phyloP scores from a whole-genome alignment of 1,139 yeast species.

The Wickerhamomyces sp. region DNA sequence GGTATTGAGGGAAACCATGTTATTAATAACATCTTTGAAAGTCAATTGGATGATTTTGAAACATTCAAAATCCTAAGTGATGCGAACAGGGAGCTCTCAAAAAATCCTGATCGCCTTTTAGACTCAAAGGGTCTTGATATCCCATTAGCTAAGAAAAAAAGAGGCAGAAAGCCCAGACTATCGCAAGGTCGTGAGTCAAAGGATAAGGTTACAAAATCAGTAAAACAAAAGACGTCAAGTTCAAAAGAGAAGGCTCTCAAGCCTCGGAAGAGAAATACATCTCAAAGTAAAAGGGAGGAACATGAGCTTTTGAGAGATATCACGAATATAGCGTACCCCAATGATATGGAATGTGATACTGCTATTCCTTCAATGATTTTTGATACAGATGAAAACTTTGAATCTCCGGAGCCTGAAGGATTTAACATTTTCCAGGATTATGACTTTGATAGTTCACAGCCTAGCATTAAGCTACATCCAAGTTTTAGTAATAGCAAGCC shows the following conservation, averaged over 20 bases:
- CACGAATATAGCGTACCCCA: no score
- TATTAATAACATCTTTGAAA: slow-evolving; percentile 1
- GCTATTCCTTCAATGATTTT: not conserved
- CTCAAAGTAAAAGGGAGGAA: not conserved
- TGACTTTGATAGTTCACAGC: slow-evolving; percentile 1
- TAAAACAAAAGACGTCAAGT: not conserved
- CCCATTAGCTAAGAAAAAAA: slow-evolving; percentile 7
- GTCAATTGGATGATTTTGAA: slow-evolving; percentile 14
- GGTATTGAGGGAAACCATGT: not conserved
- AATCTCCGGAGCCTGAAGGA: not conserved
- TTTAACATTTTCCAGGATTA: not conserved
- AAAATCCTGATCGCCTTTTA: not conserved
- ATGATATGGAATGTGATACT: not conserved
- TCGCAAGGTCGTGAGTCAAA: not conserved
- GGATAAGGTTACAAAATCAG: not conserved
- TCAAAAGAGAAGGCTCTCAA: not conserved
- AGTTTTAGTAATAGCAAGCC: not conserved
- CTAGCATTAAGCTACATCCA: not conserved
- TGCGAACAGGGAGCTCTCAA: slow-evolving; percentile 14
- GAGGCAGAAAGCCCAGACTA: slow-evolving; percentile 9
- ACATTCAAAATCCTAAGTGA: slow-evolving; percentile 19
- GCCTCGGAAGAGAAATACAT: not conserved
- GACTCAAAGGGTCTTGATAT: not conserved
- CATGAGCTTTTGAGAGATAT: not conserved
- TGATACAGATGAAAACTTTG: not conserved